These are phyloP conservation scores for Raffaelea albimanens DNA, from an alignment of 2,329 filamentous ascomycete genomes.

Conservation along the genomic window DNA sequence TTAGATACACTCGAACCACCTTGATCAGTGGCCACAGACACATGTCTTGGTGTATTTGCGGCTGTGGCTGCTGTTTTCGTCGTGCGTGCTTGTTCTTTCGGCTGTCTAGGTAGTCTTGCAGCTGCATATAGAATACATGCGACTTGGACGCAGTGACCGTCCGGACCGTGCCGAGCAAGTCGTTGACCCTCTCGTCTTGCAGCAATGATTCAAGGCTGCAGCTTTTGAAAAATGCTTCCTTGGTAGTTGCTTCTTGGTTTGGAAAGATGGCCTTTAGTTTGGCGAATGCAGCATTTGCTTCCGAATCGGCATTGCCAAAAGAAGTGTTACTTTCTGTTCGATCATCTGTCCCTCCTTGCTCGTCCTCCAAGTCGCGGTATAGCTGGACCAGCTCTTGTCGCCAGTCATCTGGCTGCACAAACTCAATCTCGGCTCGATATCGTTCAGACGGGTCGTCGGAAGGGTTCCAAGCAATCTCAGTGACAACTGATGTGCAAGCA, in stretches of 20 bases:
- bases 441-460: constrained; percentile 21
- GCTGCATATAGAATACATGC: constrained; percentile 29
- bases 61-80: constrained; percentile 14
- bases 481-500: constrained; percentile 53
- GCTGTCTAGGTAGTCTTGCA: constrained; percentile 45
- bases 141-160: constrained; percentile 27
- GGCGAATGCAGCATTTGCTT: constrained; percentile 35
- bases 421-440: constrained; percentile 49
- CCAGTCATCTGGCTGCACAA: constrained; percentile 44
- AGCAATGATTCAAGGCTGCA: constrained; percentile 31
- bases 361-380: constrained; percentile 27
- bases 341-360: constrained; percentile 21
- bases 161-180: constrained; percentile 36
- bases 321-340: not conserved
- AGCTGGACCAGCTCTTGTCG: constrained; percentile 37
- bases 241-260: constrained; percentile 21
- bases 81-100: constrained; percentile 32
- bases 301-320: constrained; percentile 10
- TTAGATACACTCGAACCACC: constrained; percentile 31
- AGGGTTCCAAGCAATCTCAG: constrained; percentile 48
- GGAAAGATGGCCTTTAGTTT: constrained; percentile 42
- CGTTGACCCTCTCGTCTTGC: constrained; percentile 24
- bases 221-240: constrained; percentile 25
- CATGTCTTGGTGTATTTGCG: constrained; percentile 12
- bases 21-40: constrained; percentile 43